phyloP scores from a whole-genome alignment of 257 asterid species.

The Jaltomata sinuosa region DNA sequence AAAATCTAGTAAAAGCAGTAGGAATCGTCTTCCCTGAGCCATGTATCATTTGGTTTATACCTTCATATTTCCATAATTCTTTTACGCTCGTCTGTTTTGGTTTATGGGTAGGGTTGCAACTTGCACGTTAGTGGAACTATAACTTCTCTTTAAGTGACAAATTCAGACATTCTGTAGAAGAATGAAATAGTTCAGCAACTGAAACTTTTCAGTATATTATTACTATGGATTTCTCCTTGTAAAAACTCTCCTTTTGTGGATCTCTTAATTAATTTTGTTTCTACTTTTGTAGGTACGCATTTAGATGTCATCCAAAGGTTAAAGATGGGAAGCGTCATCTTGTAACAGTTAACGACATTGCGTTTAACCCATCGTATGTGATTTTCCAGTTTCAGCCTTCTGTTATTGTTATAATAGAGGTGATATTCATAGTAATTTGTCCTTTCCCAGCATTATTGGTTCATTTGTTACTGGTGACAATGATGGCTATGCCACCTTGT shows the following conservation, averaged over 20 bases:
- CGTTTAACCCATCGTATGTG: constrained; percentile 70
- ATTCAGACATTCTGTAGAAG: neutral
- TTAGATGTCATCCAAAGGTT: constrained; percentile 72
- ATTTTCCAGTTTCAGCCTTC: constrained; percentile 9
- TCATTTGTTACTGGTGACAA: constrained; percentile 70
- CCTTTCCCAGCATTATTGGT: constrained; percentile 35
- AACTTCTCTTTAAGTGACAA: neutral
- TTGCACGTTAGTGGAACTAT: neutral
- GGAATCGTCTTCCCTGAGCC: neutral
- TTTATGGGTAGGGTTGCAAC: neutral
- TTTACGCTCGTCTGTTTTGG: neutral
- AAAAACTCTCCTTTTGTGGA: neutral
- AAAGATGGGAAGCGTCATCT: constrained; percentile 42
- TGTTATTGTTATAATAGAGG: constrained; percentile 6
- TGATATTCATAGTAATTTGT: constrained; percentile 2
- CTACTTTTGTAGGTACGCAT: constrained; percentile 55
- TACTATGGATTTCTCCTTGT: neutral
- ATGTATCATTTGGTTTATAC: neutral
- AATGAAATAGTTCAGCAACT: neutral
- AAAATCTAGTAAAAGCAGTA: neutral
- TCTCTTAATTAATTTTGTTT: constrained; percentile 4
- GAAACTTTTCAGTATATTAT: neutral
- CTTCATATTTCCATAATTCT: neutral
- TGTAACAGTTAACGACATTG: constrained; percentile 69
- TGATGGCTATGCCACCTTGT: constrained; percentile 56